Conservation (phyloP, 495 filamentous ascomycete genomes). For the Cercophora newfieldiana region DNA sequence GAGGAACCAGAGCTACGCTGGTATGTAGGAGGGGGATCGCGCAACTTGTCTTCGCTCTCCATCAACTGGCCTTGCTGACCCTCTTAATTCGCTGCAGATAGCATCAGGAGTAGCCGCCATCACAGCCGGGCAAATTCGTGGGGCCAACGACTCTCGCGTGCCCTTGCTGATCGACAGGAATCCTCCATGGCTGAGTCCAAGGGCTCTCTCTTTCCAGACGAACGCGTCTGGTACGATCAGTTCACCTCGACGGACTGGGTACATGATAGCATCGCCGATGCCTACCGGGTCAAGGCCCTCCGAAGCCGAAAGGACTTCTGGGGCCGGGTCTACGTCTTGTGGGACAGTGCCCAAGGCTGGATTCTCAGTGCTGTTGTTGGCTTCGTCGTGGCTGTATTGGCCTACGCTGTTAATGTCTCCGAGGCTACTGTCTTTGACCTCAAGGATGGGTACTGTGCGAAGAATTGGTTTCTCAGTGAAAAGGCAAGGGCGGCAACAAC, state of each 20-base stretch:
- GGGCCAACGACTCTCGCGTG: conserved; percentile 53
- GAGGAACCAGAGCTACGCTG: conserved; percentile 49
- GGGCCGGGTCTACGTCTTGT: conserved; percentile 71
- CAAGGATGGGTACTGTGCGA: conserved; percentile 84
- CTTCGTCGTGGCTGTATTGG: conserved; percentile 78
- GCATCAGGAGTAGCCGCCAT: conserved; percentile 56
- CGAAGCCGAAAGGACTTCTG: conserved; percentile 79
- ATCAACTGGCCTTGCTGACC: not conserved
- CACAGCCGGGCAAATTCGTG: conserved; percentile 69
- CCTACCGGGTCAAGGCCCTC: conserved; percentile 79
- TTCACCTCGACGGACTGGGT: conserved; percentile 99
- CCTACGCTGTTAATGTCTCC: conserved; percentile 85
- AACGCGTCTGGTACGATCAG: conserved; percentile 98
- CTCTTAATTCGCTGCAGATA: conserved; percentile 25
- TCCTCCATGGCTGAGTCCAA: conserved; percentile 58
- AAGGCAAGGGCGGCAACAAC: conserved; percentile 43
- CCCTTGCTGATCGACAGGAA: conserved; percentile 47
- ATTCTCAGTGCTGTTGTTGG: conserved; percentile 89
- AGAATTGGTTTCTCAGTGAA: conserved; percentile 68
- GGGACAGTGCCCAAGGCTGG: conserved; percentile 94
- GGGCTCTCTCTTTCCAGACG: conserved; percentile 64
- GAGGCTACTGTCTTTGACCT: conserved; percentile 84
- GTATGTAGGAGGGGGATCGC: conserved; percentile 31
- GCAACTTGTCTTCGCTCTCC: not conserved
- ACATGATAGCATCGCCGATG: conserved; percentile 94